These are phyloP conservation scores for Hydnomerulius pinastri DNA, from an alignment of 768 basidiomycete species.

Conservation along the genomic window DNA sequence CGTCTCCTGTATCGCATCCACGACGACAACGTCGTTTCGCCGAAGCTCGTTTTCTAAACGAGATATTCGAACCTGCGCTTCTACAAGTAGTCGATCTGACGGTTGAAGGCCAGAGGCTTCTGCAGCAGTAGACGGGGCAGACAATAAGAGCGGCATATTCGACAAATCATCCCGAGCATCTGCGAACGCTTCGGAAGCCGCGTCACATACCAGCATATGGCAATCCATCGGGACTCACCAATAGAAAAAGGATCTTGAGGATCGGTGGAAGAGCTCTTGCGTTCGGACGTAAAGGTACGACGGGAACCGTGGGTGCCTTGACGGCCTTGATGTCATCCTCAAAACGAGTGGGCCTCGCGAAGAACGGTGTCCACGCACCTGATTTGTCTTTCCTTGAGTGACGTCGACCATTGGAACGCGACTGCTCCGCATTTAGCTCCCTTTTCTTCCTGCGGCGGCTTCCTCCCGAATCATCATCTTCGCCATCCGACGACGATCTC, in stretches of 20 bases:
- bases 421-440: conserved; percentile 10
- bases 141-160: not conserved
- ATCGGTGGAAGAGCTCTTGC: not conserved
- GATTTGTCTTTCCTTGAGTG: not conserved
- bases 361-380: conserved; percentile 13
- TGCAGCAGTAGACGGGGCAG: not conserved
- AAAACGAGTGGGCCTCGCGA: not conserved
- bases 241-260: conserved; percentile 23
- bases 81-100: conserved; percentile 3
- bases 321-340: not conserved
- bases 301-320: not conserved
- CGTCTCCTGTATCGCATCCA: conserved; percentile 18
- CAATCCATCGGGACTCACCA: conserved; percentile 10
- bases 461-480: conserved; percentile 14
- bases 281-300: conserved; percentile 4
- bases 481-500: conserved; percentile 11
- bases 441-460: conserved; percentile 23
- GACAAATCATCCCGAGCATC: conserved; percentile 9
- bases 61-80: conserved; percentile 12
- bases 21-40: conserved; percentile 10
- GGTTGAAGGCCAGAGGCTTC: not conserved
- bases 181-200: conserved; percentile 20
- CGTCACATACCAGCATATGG: not conserved
- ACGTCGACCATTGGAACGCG: not conserved
- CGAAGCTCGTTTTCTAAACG: conserved; percentile 7